A percentile compares a stretch with the other conserved stretches of the same genome.
Conservation (phyloP, 2,329 filamentous ascomycete genomes). For the Fusarium sp. region DNA sequence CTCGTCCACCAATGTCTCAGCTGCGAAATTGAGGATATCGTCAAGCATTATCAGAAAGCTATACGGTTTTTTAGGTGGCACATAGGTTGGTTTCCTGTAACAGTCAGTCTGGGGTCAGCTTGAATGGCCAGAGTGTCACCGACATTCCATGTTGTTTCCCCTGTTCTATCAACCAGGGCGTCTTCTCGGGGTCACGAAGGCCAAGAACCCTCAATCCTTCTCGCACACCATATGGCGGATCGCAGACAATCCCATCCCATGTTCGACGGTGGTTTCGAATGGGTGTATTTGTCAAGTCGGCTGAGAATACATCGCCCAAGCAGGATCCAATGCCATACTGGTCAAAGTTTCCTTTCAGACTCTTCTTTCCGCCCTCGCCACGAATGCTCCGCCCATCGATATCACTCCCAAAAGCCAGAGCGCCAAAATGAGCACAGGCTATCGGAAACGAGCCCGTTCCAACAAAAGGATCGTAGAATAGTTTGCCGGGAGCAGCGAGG, state of each 20-base stretch:
- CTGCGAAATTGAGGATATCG: slow-evolving; percentile 87
- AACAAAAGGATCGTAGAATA: slow-evolving; percentile 96
- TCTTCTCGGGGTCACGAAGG: slow-evolving; percentile 72
- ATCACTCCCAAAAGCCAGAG: slow-evolving; percentile 84
- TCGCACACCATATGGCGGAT: slow-evolving; percentile 94
- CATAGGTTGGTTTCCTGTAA: slow-evolving; percentile 68
- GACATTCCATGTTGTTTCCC: slow-evolving; percentile 77
- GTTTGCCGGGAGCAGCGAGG: slow-evolving; percentile 80
- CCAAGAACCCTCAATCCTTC: slow-evolving; percentile 93
- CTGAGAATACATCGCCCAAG: slow-evolving; percentile 82
- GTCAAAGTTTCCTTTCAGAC: slow-evolving; percentile 76
- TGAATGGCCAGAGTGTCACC: slow-evolving; percentile 45
- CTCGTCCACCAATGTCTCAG: slow-evolving; percentile 77
- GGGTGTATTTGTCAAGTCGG: slow-evolving; percentile 89
- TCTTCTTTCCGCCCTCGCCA: slow-evolving; percentile 69
- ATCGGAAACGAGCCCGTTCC: slow-evolving; percentile 94
- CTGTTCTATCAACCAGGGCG: slow-evolving; percentile 71
- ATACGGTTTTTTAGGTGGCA: slow-evolving; percentile 91
- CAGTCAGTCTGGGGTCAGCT: slow-evolving; percentile 25
- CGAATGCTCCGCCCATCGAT: slow-evolving; percentile 92
- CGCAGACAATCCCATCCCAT: slow-evolving; percentile 92
- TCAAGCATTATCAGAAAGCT: slow-evolving; percentile 90
- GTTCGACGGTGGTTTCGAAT: slow-evolving; percentile 67
- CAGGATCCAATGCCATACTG: slow-evolving; percentile 78
- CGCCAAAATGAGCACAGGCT: slow-evolving; percentile 90